Base-by-base conservation (phyloP, 352 stramenopile genomes). In the Globisporangium barbulae region DNA sequence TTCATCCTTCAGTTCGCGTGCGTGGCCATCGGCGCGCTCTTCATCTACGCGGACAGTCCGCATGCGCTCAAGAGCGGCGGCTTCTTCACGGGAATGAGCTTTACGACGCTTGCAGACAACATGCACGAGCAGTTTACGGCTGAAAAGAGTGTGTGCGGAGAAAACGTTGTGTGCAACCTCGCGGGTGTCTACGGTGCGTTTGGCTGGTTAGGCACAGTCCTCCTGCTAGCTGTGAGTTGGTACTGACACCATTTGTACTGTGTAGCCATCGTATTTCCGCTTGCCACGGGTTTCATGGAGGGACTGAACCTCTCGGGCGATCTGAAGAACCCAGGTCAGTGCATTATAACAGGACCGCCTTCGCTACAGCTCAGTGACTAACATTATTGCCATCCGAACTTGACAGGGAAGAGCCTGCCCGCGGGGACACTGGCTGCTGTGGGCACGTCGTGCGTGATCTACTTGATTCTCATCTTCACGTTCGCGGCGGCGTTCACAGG, bases 271-370 rank as follows among this genome's bases (percentile, higher is more conserved):
- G 79, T 95, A 44, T 96, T 94, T 57, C 84, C 85, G 39, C 79
- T 90, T 6, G 79, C 88, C 21, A 96, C 86, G 8, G 87, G 87
- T 5, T 91, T 93, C 59, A 93, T 93, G 83, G 85, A 91, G 67
- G 85, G 85, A 13, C 69, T 90, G 2, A 94, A 94, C 57, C 65
- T 94, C n/a, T 89, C 75, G 0, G 85, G 85, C 33, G 85, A 94
- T 60, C 63, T 94, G 17, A 81, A 89, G 53, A 76, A 91, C 64
- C 82, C 85, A 45, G 82, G 82, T 81, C 54, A 19, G 53, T 61
- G 22, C n/a, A 30, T 21, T 22, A 22, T 22, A 52, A 31, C 21
- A 10, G 8, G 2, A 30, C 1, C 21, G 21, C 21, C n/a, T 52
- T 31, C 22, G 12, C 66, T 44, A 53, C 12, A 53, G 3, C 45